phyloP scores from a whole-genome alignment of 2,329 filamentous ascomycete genomes.

The Elsinoe australis region DNA sequence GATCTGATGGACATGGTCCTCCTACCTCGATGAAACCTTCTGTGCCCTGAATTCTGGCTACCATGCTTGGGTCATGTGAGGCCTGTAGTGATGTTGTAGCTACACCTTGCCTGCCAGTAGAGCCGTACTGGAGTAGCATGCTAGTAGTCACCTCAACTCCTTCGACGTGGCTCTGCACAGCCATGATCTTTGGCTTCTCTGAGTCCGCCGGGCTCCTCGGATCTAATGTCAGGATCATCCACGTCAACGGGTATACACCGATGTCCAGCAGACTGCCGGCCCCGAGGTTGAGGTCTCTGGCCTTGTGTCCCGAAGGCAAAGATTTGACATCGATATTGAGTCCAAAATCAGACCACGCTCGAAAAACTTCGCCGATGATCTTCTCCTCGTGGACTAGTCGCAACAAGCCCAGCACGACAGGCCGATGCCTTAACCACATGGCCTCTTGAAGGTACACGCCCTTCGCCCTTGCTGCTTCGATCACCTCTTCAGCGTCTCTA shows the following conservation, averaged over 20 bases:
- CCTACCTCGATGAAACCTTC: slow-evolving; percentile 34
- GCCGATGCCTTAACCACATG: slow-evolving; percentile 41
- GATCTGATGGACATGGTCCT: slow-evolving; percentile 23
- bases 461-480: slow-evolving; percentile 34
- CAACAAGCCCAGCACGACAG: slow-evolving; percentile 33
- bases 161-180: slow-evolving; percentile 32
- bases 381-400: slow-evolving; percentile 36
- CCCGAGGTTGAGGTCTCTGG: slow-evolving; percentile 36
- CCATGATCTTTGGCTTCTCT: slow-evolving; percentile 35
- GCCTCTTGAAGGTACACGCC: slow-evolving; percentile 42
- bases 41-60: slow-evolving; percentile 39
- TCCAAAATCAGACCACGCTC: slow-evolving; percentile 37
- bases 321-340: slow-evolving; percentile 32
- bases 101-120: slow-evolving; percentile 37
- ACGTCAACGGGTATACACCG: slow-evolving; percentile 40
- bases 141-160: slow-evolving; percentile 31
- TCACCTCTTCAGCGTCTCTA: slow-evolving; percentile 35
- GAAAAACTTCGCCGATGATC: slow-evolving; percentile 34
- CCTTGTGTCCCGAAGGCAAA: slow-evolving; percentile 22
- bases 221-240: slow-evolving; percentile 34
- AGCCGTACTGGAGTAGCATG: slow-evolving; percentile 36
- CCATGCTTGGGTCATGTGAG: slow-evolving; percentile 24
- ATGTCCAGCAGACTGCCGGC: slow-evolving; percentile 40
- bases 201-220: slow-evolving; percentile 25
- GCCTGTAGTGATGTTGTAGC: slow-evolving; percentile 34